Conservation (phyloP, 169 alveolate species). For the Plasmodium sp. region DNA sequence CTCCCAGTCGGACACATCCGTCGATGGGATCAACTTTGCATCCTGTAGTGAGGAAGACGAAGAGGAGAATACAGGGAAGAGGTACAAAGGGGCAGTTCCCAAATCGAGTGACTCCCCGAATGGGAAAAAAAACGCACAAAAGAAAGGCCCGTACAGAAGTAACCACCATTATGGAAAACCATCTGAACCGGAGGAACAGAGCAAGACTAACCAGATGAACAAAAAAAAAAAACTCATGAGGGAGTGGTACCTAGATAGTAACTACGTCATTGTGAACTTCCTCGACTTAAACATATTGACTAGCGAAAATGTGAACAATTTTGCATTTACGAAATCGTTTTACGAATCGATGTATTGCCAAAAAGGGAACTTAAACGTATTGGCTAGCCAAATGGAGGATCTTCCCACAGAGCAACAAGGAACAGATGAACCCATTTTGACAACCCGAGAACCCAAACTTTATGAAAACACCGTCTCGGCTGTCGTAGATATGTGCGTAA, state of each 20-base stretch:
- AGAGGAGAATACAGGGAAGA: not conserved
- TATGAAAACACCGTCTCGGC: slow-evolving; percentile 16
- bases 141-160: slow-evolving; percentile 9
- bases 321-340: slow-evolving; percentile 33
- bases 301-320: slow-evolving; percentile 50
- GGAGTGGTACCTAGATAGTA: slow-evolving; percentile 46
- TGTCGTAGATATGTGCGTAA: slow-evolving; percentile 67
- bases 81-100: not conserved
- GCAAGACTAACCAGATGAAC: not conserved
- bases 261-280: slow-evolving; percentile 64
- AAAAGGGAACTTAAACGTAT: not conserved
- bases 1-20: slow-evolving; percentile 3
- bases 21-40: slow-evolving; percentile 5
- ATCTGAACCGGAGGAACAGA: not conserved
- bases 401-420: not conserved
- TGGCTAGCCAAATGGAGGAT: not conserved
- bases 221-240: not conserved
- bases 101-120: not conserved
- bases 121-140: not conserved
- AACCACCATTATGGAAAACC: not conserved
- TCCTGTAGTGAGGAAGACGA: not conserved
- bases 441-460: not conserved
- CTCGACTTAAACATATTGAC: slow-evolving; percentile 57
- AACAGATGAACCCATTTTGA: not conserved
- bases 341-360: slow-evolving; percentile 31